Base-by-base conservation (phyloP, 2,329 filamentous ascomycete genomes). In the Colletotrichum navitas region DNA sequence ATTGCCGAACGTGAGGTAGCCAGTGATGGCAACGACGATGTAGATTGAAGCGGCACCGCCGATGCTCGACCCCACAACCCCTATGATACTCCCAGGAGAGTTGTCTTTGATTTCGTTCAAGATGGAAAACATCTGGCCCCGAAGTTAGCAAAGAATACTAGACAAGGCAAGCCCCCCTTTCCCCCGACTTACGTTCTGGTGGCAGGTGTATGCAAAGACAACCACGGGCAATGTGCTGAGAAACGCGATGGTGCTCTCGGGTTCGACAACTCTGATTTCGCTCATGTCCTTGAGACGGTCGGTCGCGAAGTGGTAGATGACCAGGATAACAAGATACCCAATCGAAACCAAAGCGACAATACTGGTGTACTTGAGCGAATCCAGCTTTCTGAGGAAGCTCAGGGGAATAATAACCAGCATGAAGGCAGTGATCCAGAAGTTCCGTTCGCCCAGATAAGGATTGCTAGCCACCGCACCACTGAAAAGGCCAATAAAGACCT, bases 121-220 rank as follows among this genome's bases (percentile, higher is more conserved):
- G 75, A 99, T 97, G 14, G 95, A 97, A 80, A 99, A 99, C 96
- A 99, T 99, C 93, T 96, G 76, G 0, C 2, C 39, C 1, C 18
- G 11, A 29, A 66, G 75, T 83, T 72, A 84, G 81, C 66, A 77
- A 63, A 49, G 2, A 7, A 58, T 24, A 54, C 39, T 29, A 26
- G 43, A 2, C 16, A 24, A 16, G 5, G 16, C 6, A 29, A 47
- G 43, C 41, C 14, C 29, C 29, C 29, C 29, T 29, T 29, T 29
- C 29, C 29, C 29, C 51, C 26, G 10, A 79, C 89, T 75, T 83
- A 96, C 94, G 80, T 99, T 99, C 79, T 99, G 96, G 81, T 99
- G 96, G 80, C 96, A 99, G 1, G 96, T 99, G 80, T 98, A 99
- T n/a, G 95, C 96, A 85, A 99, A 99, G 2, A 99, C 94, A 68